Evolutionary conservation across 2,329 filamentous ascomycete species (phyloP).

Genomic region (Berkeleyomyces basicola): DNA sequence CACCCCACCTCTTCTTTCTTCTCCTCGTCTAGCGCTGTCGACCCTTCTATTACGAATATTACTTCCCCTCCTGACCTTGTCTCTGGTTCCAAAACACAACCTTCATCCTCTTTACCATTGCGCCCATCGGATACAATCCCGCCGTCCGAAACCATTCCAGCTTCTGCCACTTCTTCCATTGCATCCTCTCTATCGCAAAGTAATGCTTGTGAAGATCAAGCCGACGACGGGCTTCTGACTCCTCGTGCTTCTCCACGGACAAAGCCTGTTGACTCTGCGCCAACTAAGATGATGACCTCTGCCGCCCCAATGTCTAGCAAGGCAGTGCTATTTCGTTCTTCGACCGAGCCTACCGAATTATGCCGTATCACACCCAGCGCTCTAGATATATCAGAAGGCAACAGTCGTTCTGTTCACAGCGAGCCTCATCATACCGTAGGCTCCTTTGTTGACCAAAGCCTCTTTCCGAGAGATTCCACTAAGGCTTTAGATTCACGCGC

Average conservation of each 20-base stretch:
- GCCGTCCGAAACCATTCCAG: not conserved
- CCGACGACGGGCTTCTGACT: slow-evolving; percentile 10
- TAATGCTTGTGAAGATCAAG: slow-evolving; percentile 6
- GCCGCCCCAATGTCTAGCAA: slow-evolving; percentile 5
- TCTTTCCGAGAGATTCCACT: slow-evolving; percentile 8
- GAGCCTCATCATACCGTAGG: not conserved
- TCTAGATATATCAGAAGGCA: slow-evolving; percentile 5
- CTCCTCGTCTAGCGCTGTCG: not conserved
- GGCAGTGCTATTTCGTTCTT: slow-evolving; percentile 23
- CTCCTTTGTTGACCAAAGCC: slow-evolving; percentile 5
- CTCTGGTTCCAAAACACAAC: not conserved
- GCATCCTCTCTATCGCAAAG: slow-evolving; percentile 5
- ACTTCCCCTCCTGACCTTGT: not conserved
- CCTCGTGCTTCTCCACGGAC: slow-evolving; percentile 10
- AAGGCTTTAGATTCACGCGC: not conserved
- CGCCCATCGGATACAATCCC: slow-evolving; percentile 3
- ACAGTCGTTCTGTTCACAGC: not conserved
- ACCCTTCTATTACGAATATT: not conserved
- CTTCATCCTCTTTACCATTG: not conserved
- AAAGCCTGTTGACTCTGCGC: slow-evolving; percentile 4
- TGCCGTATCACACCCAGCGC: slow-evolving; percentile 20
- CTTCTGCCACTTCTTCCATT: not conserved
- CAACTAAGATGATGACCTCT: slow-evolving; percentile 12
- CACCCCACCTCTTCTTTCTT: not conserved
- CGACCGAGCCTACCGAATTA: slow-evolving; percentile 24